A percentile compares a stretch with the other conserved stretches of the same genome.
Evolutionary conservation across 208 protist species (phyloP).

Genomic region (Leishmania tropica): DNA sequence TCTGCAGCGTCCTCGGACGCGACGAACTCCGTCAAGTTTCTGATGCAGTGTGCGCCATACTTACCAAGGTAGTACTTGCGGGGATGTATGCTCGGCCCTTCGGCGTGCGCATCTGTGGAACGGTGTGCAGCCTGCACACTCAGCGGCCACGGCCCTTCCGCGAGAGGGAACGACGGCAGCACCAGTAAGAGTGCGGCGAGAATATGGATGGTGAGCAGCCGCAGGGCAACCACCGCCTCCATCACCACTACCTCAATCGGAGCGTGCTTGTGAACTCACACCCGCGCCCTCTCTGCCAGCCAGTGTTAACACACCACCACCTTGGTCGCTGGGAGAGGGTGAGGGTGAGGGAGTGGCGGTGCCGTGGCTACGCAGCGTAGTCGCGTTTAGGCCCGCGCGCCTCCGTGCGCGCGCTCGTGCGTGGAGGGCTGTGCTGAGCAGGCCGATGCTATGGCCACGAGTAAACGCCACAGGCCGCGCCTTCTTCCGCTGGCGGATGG

Average conservation of each 20-base stretch:
- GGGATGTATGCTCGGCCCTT: constrained; percentile 1
- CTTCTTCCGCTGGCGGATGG: neutral
- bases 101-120: neutral
- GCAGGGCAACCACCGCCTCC: neutral
- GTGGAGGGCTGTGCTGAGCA: neutral
- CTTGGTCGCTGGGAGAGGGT: neutral
- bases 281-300: neutral
- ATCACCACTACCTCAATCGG: neutral
- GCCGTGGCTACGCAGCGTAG: neutral
- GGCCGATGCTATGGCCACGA: neutral
- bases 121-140: neutral
- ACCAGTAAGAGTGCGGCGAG: neutral
- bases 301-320: neutral
- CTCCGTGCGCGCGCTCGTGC: neutral
- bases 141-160: neutral
- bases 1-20: neutral
- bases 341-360: neutral
- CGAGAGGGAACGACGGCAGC: neutral
- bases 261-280: neutral
- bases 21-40: neutral
- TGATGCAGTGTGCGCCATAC: constrained; percentile 14
- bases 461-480: neutral
- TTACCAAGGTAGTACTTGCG: constrained; percentile 31
- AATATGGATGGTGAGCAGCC: neutral
- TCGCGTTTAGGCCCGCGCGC: neutral